A percentile compares a stretch with the other conserved stretches of the same genome.
phyloP scores from a whole-genome alignment of 257 asterid genomes.

The Plantago major region DNA sequence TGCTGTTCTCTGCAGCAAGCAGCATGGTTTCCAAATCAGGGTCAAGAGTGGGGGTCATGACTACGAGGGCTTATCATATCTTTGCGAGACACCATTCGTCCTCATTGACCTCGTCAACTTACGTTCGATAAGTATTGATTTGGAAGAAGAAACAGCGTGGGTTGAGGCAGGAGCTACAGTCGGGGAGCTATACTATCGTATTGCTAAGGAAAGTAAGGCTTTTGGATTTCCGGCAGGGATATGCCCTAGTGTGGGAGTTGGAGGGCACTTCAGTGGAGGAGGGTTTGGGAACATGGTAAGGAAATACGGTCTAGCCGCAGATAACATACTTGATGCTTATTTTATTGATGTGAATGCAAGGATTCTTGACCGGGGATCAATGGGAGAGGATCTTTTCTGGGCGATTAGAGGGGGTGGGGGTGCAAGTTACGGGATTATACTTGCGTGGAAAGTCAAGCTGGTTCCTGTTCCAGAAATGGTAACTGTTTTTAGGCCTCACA shows the following conservation, averaged over 20 bases:
- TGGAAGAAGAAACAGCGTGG: background rate
- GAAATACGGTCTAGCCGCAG: background rate
- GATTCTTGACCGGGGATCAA: background rate
- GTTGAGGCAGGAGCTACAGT: background rate
- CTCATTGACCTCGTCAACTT: background rate
- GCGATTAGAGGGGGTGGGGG: conserved; percentile 1
- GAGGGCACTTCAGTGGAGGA: background rate
- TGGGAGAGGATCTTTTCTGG: background rate
- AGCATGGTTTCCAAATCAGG: conserved; percentile 9
- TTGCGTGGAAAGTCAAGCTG: background rate
- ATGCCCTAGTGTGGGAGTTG: background rate
- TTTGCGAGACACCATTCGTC: background rate
- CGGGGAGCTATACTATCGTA: background rate
- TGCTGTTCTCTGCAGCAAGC: conserved; percentile 34
- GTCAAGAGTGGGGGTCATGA: background rate
- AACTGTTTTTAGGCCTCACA: background rate
- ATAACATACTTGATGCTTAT: background rate
- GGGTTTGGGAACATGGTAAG: background rate
- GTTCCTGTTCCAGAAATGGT: background rate
- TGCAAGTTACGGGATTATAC: background rate
- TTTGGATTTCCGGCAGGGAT: background rate
- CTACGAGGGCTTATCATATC: background rate
- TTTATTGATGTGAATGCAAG: background rate
- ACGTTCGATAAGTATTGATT: background rate
- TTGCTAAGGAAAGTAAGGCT: background rate